These are phyloP conservation scores for Cystobasidium tubakii DNA, from an alignment of 768 basidiomycete species.

Conservation along the genomic window DNA sequence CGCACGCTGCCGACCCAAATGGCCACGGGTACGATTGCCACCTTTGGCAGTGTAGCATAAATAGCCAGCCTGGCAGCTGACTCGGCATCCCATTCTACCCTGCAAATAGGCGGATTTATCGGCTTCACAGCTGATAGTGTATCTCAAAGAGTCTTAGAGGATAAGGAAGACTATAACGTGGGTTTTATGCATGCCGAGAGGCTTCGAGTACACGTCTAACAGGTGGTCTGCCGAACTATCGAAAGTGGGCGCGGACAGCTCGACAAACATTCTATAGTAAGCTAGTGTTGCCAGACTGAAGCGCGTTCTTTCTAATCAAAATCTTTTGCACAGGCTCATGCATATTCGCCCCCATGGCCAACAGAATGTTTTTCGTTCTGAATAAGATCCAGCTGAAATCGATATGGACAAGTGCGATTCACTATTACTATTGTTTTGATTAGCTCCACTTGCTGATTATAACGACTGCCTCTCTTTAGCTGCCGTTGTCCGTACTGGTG, in stretches of 20 bases:
- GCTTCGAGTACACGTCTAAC: neutral
- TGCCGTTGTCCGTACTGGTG: constrained; percentile 23
- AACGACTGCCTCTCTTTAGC: neutral
- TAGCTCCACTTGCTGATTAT: neutral
- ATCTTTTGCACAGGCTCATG: neutral
- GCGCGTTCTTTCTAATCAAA: neutral
- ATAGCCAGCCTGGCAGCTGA: too few species aligned
- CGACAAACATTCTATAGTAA: constrained; percentile 24
- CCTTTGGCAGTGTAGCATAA: too few species aligned
- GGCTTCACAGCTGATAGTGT: constrained; percentile 25
- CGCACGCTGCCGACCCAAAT: constrained; percentile 45
- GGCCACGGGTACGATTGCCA: constrained; percentile 35
- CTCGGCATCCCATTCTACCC: neutral
- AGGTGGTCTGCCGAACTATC: neutral
- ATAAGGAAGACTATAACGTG: constrained; percentile 10
- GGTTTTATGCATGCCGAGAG: neutral
- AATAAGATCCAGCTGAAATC: constrained; percentile 21
- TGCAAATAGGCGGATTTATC: constrained; percentile 17
- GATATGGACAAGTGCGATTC: constrained; percentile 22
- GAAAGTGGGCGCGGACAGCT: constrained; percentile 18
- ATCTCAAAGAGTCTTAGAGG: constrained; percentile 13
- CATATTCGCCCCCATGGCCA: constrained; percentile 31
- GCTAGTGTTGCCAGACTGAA: neutral
- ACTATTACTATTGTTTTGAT: neutral
- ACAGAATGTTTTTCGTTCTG: constrained; percentile 16